Evolutionary conservation across 2,329 filamentous ascomycete species (phyloP), one percentile per base, ranked within the genome.

Genomic region (Xylariaceae sp.): DNA sequence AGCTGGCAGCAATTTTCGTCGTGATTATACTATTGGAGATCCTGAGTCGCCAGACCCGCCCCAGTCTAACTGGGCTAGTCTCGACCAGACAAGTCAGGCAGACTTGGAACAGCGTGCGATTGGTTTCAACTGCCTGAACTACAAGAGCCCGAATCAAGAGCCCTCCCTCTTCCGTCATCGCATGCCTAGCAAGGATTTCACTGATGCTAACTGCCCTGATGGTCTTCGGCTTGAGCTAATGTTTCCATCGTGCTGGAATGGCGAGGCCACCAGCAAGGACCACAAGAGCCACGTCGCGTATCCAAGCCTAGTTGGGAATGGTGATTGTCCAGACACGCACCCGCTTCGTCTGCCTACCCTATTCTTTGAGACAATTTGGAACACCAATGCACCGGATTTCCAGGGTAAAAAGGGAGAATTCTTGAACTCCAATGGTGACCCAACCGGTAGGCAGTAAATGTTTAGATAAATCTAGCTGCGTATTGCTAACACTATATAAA

Each of bases 111-210:
- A 96, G 78, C 91, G 93, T 59, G 91, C 93, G 9, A 67, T 97
- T 23, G 93, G 95, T 2, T 96, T 96, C 83, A 98, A 98, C 80
- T 98, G 95, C 75, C 77, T 99, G 58, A 88, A 98, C 83, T 97
- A 97, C 71, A 67, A 66, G 29, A 78, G 74, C 20, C 66, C 73
- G 0, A 37, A 37, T 3, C 78, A 89, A 2, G 92, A 96, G 73
- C 81, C 82, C 1, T 89, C 92, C 14, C 81, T 96, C 37, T 89
- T 86, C 73, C 91, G 93, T 63, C 93, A 96, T 73, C 87, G 84
- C 70, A 68, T 97, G 65, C 93, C 93, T 0, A 83, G 88, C 66
- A 96, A 96, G 80, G 74, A 75, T 0, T 96, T 85, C 70, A 80
- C 96, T 37, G 92, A 97, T 69, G 81, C 81, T 52, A 87, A 93